A percentile compares a stretch with the other conserved stretches of the same genome.
Conservation (phyloP, 169 alveolate species). For the Besnoitia besnoiti region DNA sequence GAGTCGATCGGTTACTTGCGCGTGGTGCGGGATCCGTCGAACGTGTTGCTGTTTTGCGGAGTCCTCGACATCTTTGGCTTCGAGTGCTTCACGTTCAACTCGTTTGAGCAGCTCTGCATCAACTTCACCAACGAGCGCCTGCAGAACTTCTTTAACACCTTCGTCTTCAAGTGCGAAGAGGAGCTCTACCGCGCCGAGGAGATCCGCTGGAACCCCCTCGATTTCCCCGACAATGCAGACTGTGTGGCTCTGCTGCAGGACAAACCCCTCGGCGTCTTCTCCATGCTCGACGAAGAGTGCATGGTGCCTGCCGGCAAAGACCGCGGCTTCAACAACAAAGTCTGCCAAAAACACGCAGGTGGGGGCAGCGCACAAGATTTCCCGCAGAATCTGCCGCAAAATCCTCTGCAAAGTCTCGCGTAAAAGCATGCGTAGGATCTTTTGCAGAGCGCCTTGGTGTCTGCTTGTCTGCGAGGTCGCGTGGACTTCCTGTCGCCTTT, state of each 20-base stretch:
- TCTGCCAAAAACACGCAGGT: conserved; percentile 76
- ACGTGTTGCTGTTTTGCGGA: conserved; percentile 81
- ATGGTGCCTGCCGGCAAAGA: conserved; percentile 91
- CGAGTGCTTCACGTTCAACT: conserved; percentile 94
- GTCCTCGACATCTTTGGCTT: conserved; percentile 97
- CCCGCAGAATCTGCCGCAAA: no score
- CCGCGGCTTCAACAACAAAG: conserved; percentile 81
- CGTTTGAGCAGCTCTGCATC: conserved; percentile 95
- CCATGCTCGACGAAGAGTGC: conserved; percentile 94
- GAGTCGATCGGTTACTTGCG: conserved; percentile 83
- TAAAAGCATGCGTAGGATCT: no score
- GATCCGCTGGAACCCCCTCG: conserved; percentile 93
- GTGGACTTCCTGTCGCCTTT: no score
- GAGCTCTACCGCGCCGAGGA: conserved; percentile 77
- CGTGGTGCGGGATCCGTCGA: not conserved
- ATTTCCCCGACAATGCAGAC: conserved; percentile 95
- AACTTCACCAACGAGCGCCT: conserved; percentile 97
- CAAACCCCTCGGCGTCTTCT: conserved; percentile 84
- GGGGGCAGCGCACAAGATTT: no score
- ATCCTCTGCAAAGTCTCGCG: no score
- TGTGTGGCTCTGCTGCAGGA: conserved; percentile 94
- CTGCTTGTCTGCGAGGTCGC: no score
- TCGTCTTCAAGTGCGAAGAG: conserved; percentile 94
- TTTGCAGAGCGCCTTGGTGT: no score
- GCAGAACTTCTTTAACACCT: conserved; percentile 92